Conservation (phyloP, 2,329 filamentous ascomycete genomes). For the Penicillium sp. region DNA sequence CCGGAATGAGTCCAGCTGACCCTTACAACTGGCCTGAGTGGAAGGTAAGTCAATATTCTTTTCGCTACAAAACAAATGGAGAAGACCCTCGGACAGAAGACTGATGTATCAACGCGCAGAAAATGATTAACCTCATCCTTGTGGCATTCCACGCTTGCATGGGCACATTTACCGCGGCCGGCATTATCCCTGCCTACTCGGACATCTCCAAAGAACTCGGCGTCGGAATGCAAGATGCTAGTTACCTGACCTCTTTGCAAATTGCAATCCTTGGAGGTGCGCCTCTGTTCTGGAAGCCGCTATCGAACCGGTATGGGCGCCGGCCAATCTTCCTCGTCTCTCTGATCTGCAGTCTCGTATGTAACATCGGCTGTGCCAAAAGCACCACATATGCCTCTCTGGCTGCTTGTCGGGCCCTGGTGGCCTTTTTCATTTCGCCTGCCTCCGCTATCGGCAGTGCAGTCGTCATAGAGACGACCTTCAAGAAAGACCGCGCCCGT, state of each 20-base stretch:
- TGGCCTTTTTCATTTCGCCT: constrained; percentile 56
- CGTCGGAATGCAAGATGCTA: constrained; percentile 47
- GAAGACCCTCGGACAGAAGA: neutral
- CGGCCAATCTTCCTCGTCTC: constrained; percentile 56
- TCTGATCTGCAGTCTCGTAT: constrained; percentile 47
- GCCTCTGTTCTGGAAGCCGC: constrained; percentile 56
- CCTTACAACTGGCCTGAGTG: constrained; percentile 57
- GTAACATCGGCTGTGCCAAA: constrained; percentile 55
- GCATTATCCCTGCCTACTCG: constrained; percentile 56
- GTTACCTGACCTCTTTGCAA: constrained; percentile 56
- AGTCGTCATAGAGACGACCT: constrained; percentile 58
- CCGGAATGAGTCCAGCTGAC: constrained; percentile 50
- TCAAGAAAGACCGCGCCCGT: constrained; percentile 52
- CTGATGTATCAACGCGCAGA: constrained; percentile 35
- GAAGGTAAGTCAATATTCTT: constrained; percentile 39
- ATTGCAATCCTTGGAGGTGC: constrained; percentile 53
- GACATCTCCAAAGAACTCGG: constrained; percentile 52
- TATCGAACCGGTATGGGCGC: constrained; percentile 54
- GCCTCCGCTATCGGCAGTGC: constrained; percentile 55
- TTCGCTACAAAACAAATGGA: neutral
- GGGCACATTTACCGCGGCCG: constrained; percentile 55
- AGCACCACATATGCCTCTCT: constrained; percentile 50
- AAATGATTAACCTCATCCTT: constrained; percentile 53
- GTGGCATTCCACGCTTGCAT: constrained; percentile 60
- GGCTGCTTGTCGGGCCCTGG: constrained; percentile 51